These are phyloP conservation scores for Mallotus nudiflorus DNA, from an alignment of 345 rosid species.

Conservation along the genomic window DNA sequence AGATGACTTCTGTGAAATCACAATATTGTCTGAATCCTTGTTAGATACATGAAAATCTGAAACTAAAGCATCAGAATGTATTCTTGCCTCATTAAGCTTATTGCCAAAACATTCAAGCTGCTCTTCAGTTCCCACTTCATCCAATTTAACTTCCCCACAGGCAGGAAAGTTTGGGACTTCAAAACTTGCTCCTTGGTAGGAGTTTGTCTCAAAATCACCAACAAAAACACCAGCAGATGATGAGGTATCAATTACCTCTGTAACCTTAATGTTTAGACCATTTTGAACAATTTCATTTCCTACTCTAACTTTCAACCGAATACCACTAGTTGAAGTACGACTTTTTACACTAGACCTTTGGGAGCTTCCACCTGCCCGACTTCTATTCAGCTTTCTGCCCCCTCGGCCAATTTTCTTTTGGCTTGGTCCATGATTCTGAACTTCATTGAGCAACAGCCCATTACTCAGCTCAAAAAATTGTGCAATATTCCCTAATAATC, in stretches of 20 bases:
- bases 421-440: constrained; percentile 32
- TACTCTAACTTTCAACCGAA: constrained; percentile 80
- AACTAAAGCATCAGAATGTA: constrained; percentile 31
- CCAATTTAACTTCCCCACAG: constrained; percentile 34
- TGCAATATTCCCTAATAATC: constrained; percentile 48
- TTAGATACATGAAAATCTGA: constrained; percentile 31
- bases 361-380: constrained; percentile 28
- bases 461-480: constrained; percentile 42
- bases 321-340: constrained; percentile 44
- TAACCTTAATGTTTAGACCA: constrained; percentile 36
- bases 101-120: constrained; percentile 26
- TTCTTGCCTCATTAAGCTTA: constrained; percentile 31
- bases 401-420: constrained; percentile 40
- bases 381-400: constrained; percentile 37
- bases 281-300: constrained; percentile 54
- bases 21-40: constrained; percentile 33
- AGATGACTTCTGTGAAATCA: constrained; percentile 38
- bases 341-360: constrained; percentile 37
- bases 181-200: constrained; percentile 26
- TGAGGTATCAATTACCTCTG: constrained; percentile 40
- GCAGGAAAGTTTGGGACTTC: constrained; percentile 30
- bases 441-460: constrained; percentile 39
- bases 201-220: constrained; percentile 21
- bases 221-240: constrained; percentile 32
- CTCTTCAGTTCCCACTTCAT: constrained; percentile 29